Evolutionary conservation across 257 asterid genomes (phyloP).

Genomic region (Solanum habrochaites): DNA sequence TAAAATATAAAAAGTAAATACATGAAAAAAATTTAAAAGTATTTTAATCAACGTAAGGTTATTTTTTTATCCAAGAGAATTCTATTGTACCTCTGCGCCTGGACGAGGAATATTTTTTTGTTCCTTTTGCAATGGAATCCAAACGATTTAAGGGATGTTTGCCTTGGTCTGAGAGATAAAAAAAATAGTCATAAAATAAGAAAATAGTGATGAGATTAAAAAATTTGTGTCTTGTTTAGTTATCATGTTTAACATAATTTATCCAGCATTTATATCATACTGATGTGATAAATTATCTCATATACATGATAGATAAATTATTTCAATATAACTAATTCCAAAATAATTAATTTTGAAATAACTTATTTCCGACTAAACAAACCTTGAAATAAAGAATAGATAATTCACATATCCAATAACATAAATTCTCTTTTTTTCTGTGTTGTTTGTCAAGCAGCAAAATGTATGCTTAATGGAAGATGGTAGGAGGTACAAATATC

Average conservation of each 20-base stretch:
- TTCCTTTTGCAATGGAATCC: not conserved
- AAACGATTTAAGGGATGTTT: too few species aligned
- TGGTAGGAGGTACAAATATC: not conserved
- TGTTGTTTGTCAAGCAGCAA: not conserved
- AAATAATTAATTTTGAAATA: too few species aligned
- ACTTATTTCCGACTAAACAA: too few species aligned
- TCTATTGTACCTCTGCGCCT: not conserved
- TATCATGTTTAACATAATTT: too few species aligned
- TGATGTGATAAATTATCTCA: too few species aligned
- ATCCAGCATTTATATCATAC: too few species aligned
- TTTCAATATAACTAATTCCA: too few species aligned
- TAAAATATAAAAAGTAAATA: not conserved
- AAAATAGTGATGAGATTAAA: too few species aligned
- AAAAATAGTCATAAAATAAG: too few species aligned
- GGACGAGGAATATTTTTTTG: not conserved
- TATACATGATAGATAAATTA: too few species aligned
- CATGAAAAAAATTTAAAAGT: accelerated
- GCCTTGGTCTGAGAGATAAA: too few species aligned
- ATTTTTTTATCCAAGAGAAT: not conserved
- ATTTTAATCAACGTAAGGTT: not conserved
- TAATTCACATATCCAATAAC: not conserved
- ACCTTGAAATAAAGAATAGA: not conserved
- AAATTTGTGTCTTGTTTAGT: too few species aligned
- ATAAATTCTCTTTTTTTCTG: not conserved
- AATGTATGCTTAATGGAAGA: not conserved